phyloP scores from a whole-genome alignment of 75 land plant species.

The Azolla pinnata region DNA sequence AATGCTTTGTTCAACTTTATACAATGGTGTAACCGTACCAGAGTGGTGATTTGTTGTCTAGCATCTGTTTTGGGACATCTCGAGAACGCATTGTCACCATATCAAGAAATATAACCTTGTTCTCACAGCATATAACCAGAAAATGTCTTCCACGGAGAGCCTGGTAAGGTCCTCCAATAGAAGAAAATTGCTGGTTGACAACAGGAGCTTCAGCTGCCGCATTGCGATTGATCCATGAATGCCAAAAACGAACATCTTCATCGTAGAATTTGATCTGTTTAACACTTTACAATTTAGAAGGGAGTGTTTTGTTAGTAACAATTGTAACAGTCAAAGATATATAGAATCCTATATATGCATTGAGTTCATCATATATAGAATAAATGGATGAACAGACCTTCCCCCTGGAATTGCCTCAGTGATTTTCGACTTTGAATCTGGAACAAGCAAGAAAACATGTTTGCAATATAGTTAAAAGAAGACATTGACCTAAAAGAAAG shows the following conservation, averaged over 20 bases:
- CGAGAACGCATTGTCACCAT: conserved; percentile 97
- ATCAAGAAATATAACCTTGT: conserved; percentile 92
- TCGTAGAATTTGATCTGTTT: conserved; percentile 96
- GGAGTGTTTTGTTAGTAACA: too few species aligned
- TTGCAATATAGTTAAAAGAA: neutral
- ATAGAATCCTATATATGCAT: neutral
- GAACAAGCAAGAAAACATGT: neutral
- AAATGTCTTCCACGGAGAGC: conserved; percentile 93
- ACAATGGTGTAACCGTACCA: conserved; percentile 49
- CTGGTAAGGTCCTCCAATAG: conserved; percentile 48
- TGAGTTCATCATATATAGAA: neutral
- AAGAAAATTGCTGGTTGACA: conserved; percentile 50
- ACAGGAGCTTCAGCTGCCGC: conserved; percentile 84
- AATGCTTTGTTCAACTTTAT: too few species aligned
- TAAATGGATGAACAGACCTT: conserved; percentile 27
- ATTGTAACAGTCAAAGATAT: neutral
- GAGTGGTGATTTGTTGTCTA: conserved; percentile 89
- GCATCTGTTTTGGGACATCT: conserved; percentile 89
- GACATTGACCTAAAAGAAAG: too few species aligned
- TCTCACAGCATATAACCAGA: conserved; percentile 95
- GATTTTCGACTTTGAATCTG: conserved; percentile 65
- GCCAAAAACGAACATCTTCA: conserved; percentile 99
- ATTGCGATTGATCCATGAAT: conserved; percentile 77
- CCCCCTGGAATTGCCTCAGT: conserved; percentile 91
- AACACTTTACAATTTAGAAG: conserved; percentile 68